Evolutionary conservation across 1,284 basidiomycete species (phyloP), one percentile per base, ranked within the genome.

Genomic region (Sporisorium iseilematis-ciliati): DNA sequence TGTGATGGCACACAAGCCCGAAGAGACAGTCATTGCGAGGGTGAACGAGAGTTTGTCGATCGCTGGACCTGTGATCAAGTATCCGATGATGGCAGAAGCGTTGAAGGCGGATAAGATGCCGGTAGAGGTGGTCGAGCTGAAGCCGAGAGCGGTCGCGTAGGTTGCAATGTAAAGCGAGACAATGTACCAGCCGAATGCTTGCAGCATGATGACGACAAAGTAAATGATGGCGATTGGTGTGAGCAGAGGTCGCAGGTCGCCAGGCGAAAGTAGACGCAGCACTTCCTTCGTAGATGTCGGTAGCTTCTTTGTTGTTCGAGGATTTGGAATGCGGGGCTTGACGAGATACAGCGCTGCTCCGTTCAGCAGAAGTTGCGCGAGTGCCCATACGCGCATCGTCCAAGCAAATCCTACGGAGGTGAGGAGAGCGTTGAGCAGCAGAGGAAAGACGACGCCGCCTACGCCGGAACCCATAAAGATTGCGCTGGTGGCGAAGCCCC

Each of bases 51-150:
- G 51, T 23, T 25, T 59, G 61, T 81, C 79, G 29, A 71, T 73
- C 2, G 77, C 59, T 0, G 57, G 60, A 10, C 79, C 79, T 11
- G 57, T 67, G 62, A 62, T 21, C 16, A 77, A 45, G 52, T 75
- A 75, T n/a, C 77, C 77, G n/a, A 81, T 23, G 25, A 70, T 69
- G 29, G 75, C 75, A 2, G 74, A 58, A 6, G 79, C 79, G 55
- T 81, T 81, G 77, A 81, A 80, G n/a, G 75, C 71, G 11, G 77
- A 69, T 4, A 81, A 63, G 20, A 81, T 65, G 20, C 65, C 77
- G 4, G 75, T 81, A 16, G 77, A 71, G 0, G 65, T 52, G 11
- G 75, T 62, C 10, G 70, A 53, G 50, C 25, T 60, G 46, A 75
- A 62, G 33, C 77, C 77, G 25, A 79, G 72, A 7, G 75, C 64